Evolutionary conservation across 495 filamentous ascomycete genomes (phyloP).

Genomic region (Lepidopterella palustris): DNA sequence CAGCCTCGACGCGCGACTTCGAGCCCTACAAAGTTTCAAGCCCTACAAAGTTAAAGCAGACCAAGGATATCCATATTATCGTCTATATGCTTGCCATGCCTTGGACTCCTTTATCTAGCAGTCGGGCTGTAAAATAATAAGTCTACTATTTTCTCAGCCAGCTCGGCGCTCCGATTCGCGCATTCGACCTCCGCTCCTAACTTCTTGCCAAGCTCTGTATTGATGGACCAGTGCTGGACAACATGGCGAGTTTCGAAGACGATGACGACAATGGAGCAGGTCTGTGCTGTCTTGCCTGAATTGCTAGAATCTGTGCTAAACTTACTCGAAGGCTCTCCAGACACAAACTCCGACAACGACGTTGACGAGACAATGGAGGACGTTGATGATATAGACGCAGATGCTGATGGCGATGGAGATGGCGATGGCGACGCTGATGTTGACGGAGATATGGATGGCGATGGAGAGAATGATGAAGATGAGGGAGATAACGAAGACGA

Average conservation of each 20-base stretch:
- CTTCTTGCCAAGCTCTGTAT: not conserved
- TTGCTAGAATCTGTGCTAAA: not conserved
- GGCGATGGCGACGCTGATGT: constrained; percentile 39
- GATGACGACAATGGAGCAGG: constrained; percentile 37
- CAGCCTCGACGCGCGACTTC: not conserved
- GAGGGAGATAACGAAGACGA: constrained; percentile 55
- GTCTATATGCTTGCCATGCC: no score
- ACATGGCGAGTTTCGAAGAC: constrained; percentile 36
- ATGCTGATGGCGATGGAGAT: constrained; percentile 37
- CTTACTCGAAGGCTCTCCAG: constrained; percentile 17
- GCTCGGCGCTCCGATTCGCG: no score
- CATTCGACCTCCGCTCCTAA: not conserved
- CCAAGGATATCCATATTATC: no score
- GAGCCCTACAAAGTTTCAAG: no score
- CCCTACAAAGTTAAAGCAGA: no score
- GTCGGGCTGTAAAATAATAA: no score
- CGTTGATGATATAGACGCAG: constrained; percentile 44
- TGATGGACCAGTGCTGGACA: not conserved
- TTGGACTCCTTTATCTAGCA: not conserved
- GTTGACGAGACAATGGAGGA: constrained; percentile 48
- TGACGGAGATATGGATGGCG: constrained; percentile 58
- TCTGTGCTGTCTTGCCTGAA: not conserved
- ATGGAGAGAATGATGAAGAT: constrained; percentile 56
- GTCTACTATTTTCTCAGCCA: no score
- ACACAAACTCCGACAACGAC: constrained; percentile 37